These are phyloP conservation scores for Boechera stricta DNA, from an alignment of 345 rosid species.

Conservation along the genomic window DNA sequence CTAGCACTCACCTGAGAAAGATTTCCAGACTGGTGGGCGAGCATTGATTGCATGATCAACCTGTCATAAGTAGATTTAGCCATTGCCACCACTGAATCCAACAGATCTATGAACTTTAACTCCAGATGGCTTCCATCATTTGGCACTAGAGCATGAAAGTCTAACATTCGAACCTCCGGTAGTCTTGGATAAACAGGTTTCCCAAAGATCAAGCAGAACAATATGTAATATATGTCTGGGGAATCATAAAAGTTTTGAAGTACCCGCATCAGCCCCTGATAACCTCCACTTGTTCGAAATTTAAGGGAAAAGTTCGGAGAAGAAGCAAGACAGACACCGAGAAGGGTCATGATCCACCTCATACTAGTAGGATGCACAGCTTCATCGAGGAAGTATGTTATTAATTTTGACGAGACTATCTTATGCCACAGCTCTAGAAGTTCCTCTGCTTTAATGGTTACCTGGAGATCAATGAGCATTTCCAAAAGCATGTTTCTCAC, in stretches of 20 bases:
- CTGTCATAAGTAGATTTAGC: conserved; percentile 95
- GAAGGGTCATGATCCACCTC: conserved; percentile 99
- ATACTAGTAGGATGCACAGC: conserved; percentile 99
- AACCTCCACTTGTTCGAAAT: conserved; percentile 95
- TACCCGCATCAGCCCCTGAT: conserved; percentile 84
- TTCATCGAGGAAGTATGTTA: conserved; percentile 97
- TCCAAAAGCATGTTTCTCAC: conserved; percentile 98
- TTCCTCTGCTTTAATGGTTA: conserved; percentile 92
- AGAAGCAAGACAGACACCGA: conserved; percentile 91
- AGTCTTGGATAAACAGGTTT: conserved; percentile 96
- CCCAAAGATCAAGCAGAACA: conserved; percentile 94
- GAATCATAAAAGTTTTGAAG: conserved; percentile 97
- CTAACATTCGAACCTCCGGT: conserved; percentile 99
- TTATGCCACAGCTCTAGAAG: conserved; percentile 99
- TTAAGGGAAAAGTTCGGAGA: conserved; percentile 93
- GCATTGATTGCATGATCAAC: conserved; percentile 83
- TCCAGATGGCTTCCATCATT: conserved; percentile 80
- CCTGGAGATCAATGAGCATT: conserved; percentile 99
- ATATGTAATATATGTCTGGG: conserved; percentile 94
- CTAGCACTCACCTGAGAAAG: conserved; percentile 87
- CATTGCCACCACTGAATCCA: conserved; percentile 95
- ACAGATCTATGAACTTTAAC: conserved; percentile 86
- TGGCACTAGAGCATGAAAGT: conserved; percentile 97
- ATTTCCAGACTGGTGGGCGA: conserved; percentile 89
- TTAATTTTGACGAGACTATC: conserved; percentile 94